Evolutionary conservation across 1,284 basidiomycete genomes (phyloP), one percentile per base, ranked within the genome.

Genomic region (Amylostereum chailletii): DNA sequence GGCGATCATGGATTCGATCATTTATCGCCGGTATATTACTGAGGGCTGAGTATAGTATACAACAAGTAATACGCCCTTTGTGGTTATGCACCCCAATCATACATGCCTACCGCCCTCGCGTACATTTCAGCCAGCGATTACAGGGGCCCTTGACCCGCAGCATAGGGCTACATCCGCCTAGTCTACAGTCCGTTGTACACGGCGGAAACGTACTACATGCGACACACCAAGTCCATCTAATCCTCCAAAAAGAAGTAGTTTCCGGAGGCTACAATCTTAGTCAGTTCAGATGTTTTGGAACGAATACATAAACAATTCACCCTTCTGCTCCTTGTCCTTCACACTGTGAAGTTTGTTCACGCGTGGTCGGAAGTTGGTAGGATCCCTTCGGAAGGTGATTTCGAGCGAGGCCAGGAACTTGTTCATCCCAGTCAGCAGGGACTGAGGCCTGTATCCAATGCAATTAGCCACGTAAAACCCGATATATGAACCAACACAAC

Each of bases 351-450:
- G 64, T 74, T 98, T 98, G 77, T 98, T 97, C 56, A 97, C 94
- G 51, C 94, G 82, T 42, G 93, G 92, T 52, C 89, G 76, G 73
- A 82, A 95, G 72, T 95, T 95, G 54, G 91, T 94, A 30, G 94
- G 94, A 69, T 98, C 94, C 62, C 94, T 83, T 53, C 94, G 78
- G 83, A 97, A 97, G 4, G 94, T 97, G 63, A 97, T 93, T 67
- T 96, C 90, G 31, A 97, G 75, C 6, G 86, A 90, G 3, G 89
- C 85, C 51, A 98, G 70, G 81, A 98, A 98, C 62, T 83, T 81
- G 69, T 94, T 94, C 90, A 93, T 92, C 19, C 90, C 90, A 11
- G 86, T 83, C 45, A 93, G 68, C 26, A 93, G 74, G 4, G 88
- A 86, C 64, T 92, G 88, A 3, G 90, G 89, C 49, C 86, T 89